phyloP scores from a whole-genome alignment of 768 basidiomycete genomes.

The Suillus hirtellus region DNA sequence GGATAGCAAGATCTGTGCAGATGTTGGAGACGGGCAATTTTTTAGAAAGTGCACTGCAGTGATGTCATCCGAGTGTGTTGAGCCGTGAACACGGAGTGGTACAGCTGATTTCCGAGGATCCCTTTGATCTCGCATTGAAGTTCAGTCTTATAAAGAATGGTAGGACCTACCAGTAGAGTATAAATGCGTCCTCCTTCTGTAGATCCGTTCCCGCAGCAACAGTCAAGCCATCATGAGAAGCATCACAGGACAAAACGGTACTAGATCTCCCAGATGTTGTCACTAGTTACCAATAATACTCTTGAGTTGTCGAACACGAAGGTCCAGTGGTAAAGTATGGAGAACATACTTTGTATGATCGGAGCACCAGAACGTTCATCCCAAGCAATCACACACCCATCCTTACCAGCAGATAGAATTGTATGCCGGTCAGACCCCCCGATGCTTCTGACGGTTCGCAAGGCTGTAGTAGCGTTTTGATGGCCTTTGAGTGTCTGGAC shows the following conservation, averaged over 20 bases:
- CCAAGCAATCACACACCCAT: conserved; percentile 74
- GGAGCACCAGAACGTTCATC: conserved; percentile 59
- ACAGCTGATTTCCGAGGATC: conserved; percentile 78
- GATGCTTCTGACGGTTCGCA: conserved; percentile 46
- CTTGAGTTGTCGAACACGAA: conserved; percentile 41
- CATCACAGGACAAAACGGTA: conserved; percentile 65
- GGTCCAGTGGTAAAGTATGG: conserved; percentile 1
- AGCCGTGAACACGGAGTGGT: conserved; percentile 73
- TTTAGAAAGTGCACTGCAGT: conserved; percentile 64
- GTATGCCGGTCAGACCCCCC: conserved; percentile 42
- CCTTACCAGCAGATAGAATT: conserved; percentile 67
- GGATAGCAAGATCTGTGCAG: conserved; percentile 62
- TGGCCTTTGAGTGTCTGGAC: conserved; percentile 58
- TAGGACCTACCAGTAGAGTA: conserved; percentile 74
- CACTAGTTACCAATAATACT: conserved; percentile 40
- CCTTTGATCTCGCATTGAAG: conserved; percentile 42
- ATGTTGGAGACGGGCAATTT: conserved; percentile 29
- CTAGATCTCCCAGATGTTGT: conserved; percentile 42
- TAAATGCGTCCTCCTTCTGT: conserved; percentile 75
- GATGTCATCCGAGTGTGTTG: conserved; percentile 93
- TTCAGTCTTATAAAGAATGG: not conserved
- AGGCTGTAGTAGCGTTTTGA: conserved; percentile 52
- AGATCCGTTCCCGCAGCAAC: conserved; percentile 85
- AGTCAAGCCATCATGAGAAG: conserved; percentile 66
- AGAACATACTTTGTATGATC: conserved; percentile 59